Conservation (phyloP, 1,284 basidiomycete species). For the Marasmius fiardii region DNA sequence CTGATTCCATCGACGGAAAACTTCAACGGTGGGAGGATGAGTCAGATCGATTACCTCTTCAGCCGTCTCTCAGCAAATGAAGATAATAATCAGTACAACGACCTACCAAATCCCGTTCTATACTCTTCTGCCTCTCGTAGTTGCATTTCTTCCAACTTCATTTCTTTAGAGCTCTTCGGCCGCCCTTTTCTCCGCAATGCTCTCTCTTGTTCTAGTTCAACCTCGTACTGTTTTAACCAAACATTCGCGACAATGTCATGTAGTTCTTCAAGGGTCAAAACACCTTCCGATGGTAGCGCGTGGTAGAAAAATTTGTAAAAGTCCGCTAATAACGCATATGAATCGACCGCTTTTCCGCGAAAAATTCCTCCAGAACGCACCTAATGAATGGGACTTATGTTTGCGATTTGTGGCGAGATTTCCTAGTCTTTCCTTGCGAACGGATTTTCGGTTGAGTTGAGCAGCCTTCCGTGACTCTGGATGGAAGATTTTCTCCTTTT, state of each 20-base stretch:
- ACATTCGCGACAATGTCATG: slow-evolving; percentile 66
- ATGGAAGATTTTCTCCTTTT: slow-evolving; percentile 78
- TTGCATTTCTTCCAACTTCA: slow-evolving; percentile 71
- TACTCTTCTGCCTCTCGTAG: slow-evolving; percentile 71
- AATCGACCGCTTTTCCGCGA: not conserved
- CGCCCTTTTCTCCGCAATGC: slow-evolving; percentile 70
- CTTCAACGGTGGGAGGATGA: slow-evolving; percentile 62
- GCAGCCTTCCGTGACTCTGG: slow-evolving; percentile 80
- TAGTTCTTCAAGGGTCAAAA: slow-evolving; percentile 64
- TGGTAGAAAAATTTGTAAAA: slow-evolving; percentile 80
- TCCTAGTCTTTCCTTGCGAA: slow-evolving; percentile 70
- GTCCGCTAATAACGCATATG: slow-evolving; percentile 45
- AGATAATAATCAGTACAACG: slow-evolving; percentile 4
- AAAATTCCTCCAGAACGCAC: slow-evolving; percentile 29
- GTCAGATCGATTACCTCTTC: slow-evolving; percentile 85
- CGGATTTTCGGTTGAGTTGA: slow-evolving; percentile 69
- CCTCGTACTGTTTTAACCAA: slow-evolving; percentile 76
- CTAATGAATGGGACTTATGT: slow-evolving; percentile 52
- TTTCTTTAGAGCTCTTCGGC: slow-evolving; percentile 71
- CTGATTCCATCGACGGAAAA: slow-evolving; percentile 79
- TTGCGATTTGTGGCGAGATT: slow-evolving; percentile 52
- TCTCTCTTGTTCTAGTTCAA: slow-evolving; percentile 62
- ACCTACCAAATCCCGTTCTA: slow-evolving; percentile 80
- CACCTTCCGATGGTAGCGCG: slow-evolving; percentile 62
- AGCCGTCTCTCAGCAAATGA: slow-evolving; percentile 8